These are phyloP conservation scores for Misopates orontium DNA, from an alignment of 257 asterid genomes.

Conservation along the genomic window DNA sequence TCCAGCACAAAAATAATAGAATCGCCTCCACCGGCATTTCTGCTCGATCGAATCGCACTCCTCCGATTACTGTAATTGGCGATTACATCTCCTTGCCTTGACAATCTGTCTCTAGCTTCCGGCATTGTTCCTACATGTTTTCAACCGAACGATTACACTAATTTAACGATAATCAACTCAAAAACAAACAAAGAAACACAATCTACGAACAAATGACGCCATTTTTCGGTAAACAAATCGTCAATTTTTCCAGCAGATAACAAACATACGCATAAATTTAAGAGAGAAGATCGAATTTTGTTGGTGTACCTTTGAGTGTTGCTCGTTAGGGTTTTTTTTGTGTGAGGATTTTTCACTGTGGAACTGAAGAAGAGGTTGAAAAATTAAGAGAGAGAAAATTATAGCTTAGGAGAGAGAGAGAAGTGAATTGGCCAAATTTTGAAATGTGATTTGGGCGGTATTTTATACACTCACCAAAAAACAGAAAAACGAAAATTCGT, in stretches of 20 bases:
- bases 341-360: background rate
- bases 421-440: conserved; percentile 52
- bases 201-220: background rate
- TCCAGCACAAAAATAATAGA: conserved; percentile 25
- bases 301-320: conserved; percentile 24
- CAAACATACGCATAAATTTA: background rate
- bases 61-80: conserved; percentile 33
- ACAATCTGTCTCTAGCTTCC: conserved; percentile 54
- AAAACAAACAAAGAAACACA: background rate
- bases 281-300: background rate
- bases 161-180: background rate
- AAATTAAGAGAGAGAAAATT: background rate
- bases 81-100: conserved; percentile 44
- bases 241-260: background rate
- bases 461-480: conserved; percentile 22
- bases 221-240: no score
- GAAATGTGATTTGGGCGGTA: conserved; percentile 55
- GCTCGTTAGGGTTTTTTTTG: background rate
- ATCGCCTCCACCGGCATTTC: conserved; percentile 25
- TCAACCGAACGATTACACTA: background rate
- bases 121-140: conserved; percentile 46
- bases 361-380: conserved; percentile 6
- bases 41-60: conserved; percentile 27
- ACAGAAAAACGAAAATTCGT: no score
- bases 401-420: conserved; percentile 17